A percentile compares a stretch with the other conserved stretches of the same genome.
Conservation (phyloP, 768 basidiomycete genomes). For the Suillus hirtellus region DNA sequence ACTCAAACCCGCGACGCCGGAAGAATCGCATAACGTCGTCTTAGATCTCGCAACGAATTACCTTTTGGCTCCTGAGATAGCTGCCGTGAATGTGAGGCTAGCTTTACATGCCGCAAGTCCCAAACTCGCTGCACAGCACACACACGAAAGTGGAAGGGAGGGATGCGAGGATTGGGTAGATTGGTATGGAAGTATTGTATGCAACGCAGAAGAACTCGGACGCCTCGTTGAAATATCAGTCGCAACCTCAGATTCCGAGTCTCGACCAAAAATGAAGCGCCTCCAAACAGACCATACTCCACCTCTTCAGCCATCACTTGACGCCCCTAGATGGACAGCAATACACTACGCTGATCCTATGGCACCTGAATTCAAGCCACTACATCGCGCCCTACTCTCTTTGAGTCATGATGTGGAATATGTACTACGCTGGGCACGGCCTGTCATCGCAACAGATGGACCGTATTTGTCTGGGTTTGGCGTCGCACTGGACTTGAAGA, state of each 20-base stretch:
- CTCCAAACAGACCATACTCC: slow-evolving; percentile 81
- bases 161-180: slow-evolving; percentile 78
- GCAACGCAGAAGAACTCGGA: slow-evolving; percentile 61
- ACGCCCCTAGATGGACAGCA: slow-evolving; percentile 59
- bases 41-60: slow-evolving; percentile 44
- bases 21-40: slow-evolving; percentile 46
- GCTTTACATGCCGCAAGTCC: slow-evolving; percentile 79
- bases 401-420: slow-evolving; percentile 61
- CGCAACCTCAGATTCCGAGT: slow-evolving; percentile 22
- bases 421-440: slow-evolving; percentile 54
- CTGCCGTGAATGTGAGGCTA: slow-evolving; percentile 68
- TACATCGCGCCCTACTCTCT: slow-evolving; percentile 66
- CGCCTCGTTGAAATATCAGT: slow-evolving; percentile 49
- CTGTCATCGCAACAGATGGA: slow-evolving; percentile 8
- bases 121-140: slow-evolving; percentile 64
- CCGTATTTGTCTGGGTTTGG: slow-evolving; percentile 81
- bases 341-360: slow-evolving; percentile 75
- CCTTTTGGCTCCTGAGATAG: slow-evolving; percentile 47
- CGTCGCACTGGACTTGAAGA: slow-evolving; percentile 90
- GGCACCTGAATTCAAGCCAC: slow-evolving; percentile 65
- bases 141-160: slow-evolving; percentile 24
- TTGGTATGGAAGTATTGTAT: slow-evolving; percentile 77
- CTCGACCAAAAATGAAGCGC: slow-evolving; percentile 42
- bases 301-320: slow-evolving; percentile 47
- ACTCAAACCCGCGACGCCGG: slow-evolving; percentile 37